phyloP scores from a whole-genome alignment of 352 stramenopile species.

The Phytophthora pisi region DNA sequence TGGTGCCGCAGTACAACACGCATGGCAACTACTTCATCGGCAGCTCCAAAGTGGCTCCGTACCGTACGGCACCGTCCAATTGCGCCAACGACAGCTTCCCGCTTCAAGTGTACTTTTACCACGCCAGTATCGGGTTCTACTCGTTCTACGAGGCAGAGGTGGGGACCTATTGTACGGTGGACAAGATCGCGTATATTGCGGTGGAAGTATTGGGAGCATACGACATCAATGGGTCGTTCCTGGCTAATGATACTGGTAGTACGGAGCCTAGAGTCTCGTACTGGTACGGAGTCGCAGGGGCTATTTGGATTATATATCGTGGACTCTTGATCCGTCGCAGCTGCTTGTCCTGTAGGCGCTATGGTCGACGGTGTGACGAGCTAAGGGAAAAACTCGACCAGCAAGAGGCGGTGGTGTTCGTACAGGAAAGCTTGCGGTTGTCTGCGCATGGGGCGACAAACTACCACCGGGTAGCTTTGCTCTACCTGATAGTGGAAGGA shows the following conservation, averaged over 20 bases:
- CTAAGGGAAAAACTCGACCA: neutral
- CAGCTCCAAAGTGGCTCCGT: neutral
- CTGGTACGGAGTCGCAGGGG: neutral
- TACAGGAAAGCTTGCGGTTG: slow-evolving; percentile 8
- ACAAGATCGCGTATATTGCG: slow-evolving; percentile 8
- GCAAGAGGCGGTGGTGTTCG: neutral
- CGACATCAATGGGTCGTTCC: slow-evolving; percentile 13
- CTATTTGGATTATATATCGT: neutral
- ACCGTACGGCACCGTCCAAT: neutral
- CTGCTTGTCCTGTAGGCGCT: neutral
- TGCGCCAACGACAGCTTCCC: slow-evolving; percentile 5
- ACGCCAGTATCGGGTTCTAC: slow-evolving; percentile 26
- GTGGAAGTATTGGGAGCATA: slow-evolving; percentile 5
- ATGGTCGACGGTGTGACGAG: neutral
- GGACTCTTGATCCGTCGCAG: slow-evolving; percentile 1
- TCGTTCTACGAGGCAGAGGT: slow-evolving; percentile 8
- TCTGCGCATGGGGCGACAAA: neutral
- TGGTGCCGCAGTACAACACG: slow-evolving; percentile 16
- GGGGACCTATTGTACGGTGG: slow-evolving; percentile 14
- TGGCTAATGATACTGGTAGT: slow-evolving; percentile 6
- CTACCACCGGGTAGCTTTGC: slow-evolving; percentile 2
- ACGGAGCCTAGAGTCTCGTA: neutral
- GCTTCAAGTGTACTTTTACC: slow-evolving; percentile 21
- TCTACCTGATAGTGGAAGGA: slow-evolving; percentile 16
- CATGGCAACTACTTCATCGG: slow-evolving; percentile 14